Percentiles rank a stretch among this genome's conserved stretches.
phyloP scores from a whole-genome alignment of 2,329 filamentous ascomycete genomes.

The Cytospora paraplurivora region DNA sequence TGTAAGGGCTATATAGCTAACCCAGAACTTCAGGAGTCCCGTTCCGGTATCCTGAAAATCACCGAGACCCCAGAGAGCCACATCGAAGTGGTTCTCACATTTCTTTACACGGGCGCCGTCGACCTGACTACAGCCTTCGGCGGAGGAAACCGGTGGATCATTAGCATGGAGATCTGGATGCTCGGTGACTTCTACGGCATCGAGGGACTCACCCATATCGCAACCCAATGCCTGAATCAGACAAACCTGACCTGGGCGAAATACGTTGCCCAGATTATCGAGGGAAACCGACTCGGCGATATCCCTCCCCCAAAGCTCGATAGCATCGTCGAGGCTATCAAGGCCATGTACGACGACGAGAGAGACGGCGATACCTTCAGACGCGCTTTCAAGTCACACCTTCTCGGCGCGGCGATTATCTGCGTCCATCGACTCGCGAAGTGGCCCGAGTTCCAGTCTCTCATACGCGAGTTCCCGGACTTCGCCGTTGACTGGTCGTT shows the following conservation, averaged over 20 bases:
- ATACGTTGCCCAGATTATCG: neutral
- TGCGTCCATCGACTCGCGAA: neutral
- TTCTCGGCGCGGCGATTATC: neutral
- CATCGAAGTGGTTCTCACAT: conserved; percentile 1
- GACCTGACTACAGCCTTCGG: neutral
- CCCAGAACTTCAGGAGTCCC: neutral
- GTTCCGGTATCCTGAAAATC: neutral
- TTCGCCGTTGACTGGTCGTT: conserved; percentile 5
- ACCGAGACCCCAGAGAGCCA: neutral
- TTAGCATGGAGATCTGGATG: neutral
- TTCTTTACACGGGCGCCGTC: neutral
- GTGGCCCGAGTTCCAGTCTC: neutral
- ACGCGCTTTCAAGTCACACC: neutral
- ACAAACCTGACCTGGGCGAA: neutral
- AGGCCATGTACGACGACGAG: neutral
- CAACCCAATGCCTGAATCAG: neutral
- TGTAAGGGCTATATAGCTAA: neutral
- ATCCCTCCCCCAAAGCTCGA: neutral
- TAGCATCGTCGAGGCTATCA: neutral
- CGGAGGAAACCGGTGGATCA: neutral
- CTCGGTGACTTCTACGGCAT: conserved; percentile 8
- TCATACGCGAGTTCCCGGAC: neutral
- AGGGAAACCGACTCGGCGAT: neutral
- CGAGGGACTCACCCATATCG: neutral
- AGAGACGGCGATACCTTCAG: neutral